A percentile compares a stretch with the other conserved stretches of the same genome.
Evolutionary conservation across 768 basidiomycete species (phyloP).

Genomic region (Dictyophora rubrovolvata): DNA sequence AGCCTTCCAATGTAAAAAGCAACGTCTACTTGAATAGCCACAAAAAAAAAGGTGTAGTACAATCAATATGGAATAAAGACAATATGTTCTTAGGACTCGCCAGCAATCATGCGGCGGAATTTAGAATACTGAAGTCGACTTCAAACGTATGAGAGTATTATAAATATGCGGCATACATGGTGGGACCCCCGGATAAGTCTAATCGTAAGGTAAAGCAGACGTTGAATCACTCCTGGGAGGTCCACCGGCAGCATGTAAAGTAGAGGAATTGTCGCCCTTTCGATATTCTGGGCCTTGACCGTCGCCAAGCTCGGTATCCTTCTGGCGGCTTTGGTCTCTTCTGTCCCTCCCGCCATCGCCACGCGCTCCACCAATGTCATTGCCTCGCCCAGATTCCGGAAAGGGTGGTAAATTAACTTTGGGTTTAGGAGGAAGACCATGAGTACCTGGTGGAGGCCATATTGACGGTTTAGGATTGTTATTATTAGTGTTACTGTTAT

Average conservation of each 20-base stretch:
- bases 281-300: neutral
- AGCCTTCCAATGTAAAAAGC: neutral
- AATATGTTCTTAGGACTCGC: too few species aligned
- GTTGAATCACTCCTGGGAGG: neutral
- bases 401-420: neutral
- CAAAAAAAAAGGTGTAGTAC: too few species aligned
- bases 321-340: neutral
- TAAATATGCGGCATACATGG: neutral
- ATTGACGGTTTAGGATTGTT: neutral
- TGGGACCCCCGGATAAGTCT: neutral
- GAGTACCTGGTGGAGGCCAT: slow-evolving; percentile 1
- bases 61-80: too few species aligned
- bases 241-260: neutral
- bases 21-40: too few species aligned
- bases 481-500: neutral
- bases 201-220: neutral
- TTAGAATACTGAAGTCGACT: too few species aligned
- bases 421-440: slow-evolving; percentile 4
- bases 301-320: neutral
- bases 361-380: neutral
- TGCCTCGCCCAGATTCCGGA: neutral
- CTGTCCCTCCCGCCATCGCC: neutral
- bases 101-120: too few species aligned
- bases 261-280: neutral
- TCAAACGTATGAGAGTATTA: neutral